Conservation (phyloP, 306 rosid genomes). For the Lathyrus tuberosus region DNA sequence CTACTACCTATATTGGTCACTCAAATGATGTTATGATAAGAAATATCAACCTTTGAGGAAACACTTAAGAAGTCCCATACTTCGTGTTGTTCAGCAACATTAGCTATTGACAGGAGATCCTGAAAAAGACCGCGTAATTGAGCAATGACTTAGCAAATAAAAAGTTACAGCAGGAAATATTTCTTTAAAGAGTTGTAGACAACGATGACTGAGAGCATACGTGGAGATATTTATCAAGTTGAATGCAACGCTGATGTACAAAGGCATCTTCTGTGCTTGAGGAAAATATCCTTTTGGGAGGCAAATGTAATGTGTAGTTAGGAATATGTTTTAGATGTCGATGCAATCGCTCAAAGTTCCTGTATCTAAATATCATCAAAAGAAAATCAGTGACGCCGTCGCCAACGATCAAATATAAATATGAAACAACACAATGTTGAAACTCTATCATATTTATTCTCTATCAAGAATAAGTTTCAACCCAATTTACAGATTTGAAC, state of each 20-base stretch:
- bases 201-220: conserved; percentile 47
- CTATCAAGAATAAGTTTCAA: conserved; percentile 12
- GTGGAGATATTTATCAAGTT: conserved; percentile 87
- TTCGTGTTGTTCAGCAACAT: conserved; percentile 96
- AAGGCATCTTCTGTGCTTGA: conserved; percentile 97
- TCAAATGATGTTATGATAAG: conserved; percentile 23
- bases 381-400: conserved; percentile 11
- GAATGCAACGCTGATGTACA: conserved; percentile 96
- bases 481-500: background rate
- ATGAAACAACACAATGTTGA: conserved; percentile 11
- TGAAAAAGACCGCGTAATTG: conserved; percentile 44
- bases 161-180: conserved; percentile 16
- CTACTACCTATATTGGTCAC: conserved; percentile 13
- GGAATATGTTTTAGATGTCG: conserved; percentile 92
- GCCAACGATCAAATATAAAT: conserved; percentile 31
- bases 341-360: conserved; percentile 96
- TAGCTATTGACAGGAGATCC: conserved; percentile 92
- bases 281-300: conserved; percentile 97
- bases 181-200: conserved; percentile 28
- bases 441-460: conserved; percentile 31
- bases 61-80: conserved; percentile 96
- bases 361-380: conserved; percentile 61
- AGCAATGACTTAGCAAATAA: conserved; percentile 30
- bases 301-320: conserved; percentile 82
- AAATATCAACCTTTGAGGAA: conserved; percentile 77